Evolutionary conservation across 2,329 filamentous ascomycete species (phyloP).

Genomic region (Colletotrichum eleusines): DNA sequence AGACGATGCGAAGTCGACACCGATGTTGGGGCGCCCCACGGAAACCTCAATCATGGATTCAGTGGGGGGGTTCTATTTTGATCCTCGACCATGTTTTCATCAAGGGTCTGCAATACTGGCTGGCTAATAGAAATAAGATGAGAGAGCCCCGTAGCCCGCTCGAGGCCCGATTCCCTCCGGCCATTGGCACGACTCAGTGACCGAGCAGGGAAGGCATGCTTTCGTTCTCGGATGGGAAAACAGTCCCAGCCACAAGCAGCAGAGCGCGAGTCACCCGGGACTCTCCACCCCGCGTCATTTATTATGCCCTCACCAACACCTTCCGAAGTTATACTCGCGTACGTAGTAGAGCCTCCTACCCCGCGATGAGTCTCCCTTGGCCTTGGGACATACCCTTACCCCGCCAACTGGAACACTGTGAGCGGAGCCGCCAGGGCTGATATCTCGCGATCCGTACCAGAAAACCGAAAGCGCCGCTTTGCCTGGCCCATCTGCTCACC

Average conservation of each 20-base stretch:
- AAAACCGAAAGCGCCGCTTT: background rate
- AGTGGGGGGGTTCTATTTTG: background rate
- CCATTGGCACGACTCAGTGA: background rate
- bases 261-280: background rate
- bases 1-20: background rate
- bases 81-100: background rate
- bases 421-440: constrained; percentile 14
- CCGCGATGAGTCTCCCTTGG: constrained; percentile 17
- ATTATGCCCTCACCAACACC: background rate
- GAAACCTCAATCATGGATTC: background rate
- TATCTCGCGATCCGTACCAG: constrained; percentile 6
- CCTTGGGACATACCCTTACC: constrained; percentile 28
- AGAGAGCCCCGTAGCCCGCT: background rate
- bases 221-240: background rate
- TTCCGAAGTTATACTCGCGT: constrained; percentile 3
- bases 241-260: too few relatives aligned
- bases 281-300: background rate
- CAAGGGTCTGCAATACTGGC: background rate
- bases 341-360: background rate
- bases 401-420: constrained; percentile 37
- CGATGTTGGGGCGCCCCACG: background rate
- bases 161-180: background rate
- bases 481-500: background rate
- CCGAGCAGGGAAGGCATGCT: background rate
- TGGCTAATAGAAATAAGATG: background rate